Evolutionary conservation across 1,139 yeast species (phyloP).

Genomic region (Protomyces lactucae-debilis): DNA sequence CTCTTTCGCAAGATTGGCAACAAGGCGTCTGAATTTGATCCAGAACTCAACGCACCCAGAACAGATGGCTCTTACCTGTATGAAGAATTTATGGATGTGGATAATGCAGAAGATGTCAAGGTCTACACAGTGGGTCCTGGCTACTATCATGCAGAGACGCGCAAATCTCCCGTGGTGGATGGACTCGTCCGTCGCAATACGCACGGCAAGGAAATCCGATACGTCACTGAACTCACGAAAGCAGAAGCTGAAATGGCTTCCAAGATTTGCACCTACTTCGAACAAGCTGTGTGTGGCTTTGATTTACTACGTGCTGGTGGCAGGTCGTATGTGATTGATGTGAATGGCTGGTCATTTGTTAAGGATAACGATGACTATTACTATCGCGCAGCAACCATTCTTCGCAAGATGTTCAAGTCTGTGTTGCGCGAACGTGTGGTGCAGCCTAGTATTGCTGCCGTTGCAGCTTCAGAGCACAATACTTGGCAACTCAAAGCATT

Average conservation of each 20-base stretch:
- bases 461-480: conserved; percentile 58
- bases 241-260: conserved; percentile 77
- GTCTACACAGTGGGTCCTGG: conserved; percentile 92
- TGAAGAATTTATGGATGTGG: conserved; percentile 96
- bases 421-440: conserved; percentile 53
- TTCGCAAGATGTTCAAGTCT: conserved; percentile 64
- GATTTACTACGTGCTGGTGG: conserved; percentile 88
- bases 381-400: conserved; percentile 72
- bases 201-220: conserved; percentile 93
- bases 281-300: conserved; percentile 97
- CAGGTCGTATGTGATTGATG: conserved; percentile 88
- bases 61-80: conserved; percentile 88
- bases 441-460: conserved; percentile 30
- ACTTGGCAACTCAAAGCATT: conserved; percentile 96
- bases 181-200: conserved; percentile 97
- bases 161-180: conserved; percentile 98
- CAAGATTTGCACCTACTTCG: conserved; percentile 67
- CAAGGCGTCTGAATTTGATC: conserved; percentile 94
- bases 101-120: conserved; percentile 95
- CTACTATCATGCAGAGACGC: conserved; percentile 95
- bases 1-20: conserved; percentile 94
- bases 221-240: conserved; percentile 69
- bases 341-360: conserved; percentile 95
- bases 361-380: conserved; percentile 86
- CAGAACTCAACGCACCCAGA: conserved; percentile 66